These are phyloP conservation scores for Drechslerella dactyloides DNA, from an alignment of 2,329 filamentous ascomycete genomes.

Conservation along the genomic window DNA sequence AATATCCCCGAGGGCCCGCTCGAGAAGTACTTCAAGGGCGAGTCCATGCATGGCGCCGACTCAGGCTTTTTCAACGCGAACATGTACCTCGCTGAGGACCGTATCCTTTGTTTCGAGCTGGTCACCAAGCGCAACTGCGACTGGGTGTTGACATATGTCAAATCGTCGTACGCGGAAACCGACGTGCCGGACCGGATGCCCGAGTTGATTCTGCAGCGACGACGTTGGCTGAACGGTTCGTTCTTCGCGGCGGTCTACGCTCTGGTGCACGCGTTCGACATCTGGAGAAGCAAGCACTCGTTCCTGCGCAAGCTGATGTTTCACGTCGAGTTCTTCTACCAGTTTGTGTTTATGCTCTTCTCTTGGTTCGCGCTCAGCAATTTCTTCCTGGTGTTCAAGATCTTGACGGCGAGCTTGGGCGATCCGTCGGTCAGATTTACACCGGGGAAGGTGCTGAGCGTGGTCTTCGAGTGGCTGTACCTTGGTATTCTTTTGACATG, in stretches of 20 bases:
- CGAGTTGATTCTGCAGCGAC: slow-evolving; percentile 91
- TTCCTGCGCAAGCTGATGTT: slow-evolving; percentile 86
- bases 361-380: slow-evolving; percentile 98
- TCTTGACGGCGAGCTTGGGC: slow-evolving; percentile 85
- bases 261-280: slow-evolving; percentile 91
- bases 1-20: slow-evolving; percentile 76
- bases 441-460: slow-evolving; percentile 78
- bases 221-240: slow-evolving; percentile 96
- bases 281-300: slow-evolving; percentile 91
- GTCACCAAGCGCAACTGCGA: slow-evolving; percentile 96
- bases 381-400: slow-evolving; percentile 98
- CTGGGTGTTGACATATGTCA: slow-evolving; percentile 98
- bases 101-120: slow-evolving; percentile 97
- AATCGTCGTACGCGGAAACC: slow-evolving; percentile 94
- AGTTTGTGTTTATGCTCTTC: slow-evolving; percentile 95
- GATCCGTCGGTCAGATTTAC: slow-evolving; percentile 72
- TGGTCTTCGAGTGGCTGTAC: slow-evolving; percentile 96
- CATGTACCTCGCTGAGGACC: slow-evolving; percentile 98
- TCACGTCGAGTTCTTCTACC: slow-evolving; percentile 90
- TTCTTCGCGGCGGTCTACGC: slow-evolving; percentile 98
- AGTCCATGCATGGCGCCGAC: slow-evolving; percentile 90
- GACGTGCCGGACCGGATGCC: slow-evolving; percentile 94
- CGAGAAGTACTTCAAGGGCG: slow-evolving; percentile 95
- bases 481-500: slow-evolving; percentile 89
- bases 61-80: slow-evolving; percentile 98